phyloP scores from a whole-genome alignment of 768 basidiomycete species.

The Pulveroboletus sp. region DNA sequence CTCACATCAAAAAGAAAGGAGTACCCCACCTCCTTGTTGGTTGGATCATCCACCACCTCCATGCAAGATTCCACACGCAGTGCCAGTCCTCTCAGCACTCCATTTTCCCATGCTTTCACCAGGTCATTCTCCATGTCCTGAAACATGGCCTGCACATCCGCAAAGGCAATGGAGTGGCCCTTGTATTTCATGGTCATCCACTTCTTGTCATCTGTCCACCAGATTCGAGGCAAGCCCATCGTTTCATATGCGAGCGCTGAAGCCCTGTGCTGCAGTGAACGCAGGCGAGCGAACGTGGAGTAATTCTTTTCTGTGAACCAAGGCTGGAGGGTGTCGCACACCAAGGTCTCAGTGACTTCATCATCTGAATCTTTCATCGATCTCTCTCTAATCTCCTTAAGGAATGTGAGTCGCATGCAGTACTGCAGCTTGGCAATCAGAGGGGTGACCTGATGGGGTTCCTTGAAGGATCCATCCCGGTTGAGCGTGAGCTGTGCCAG shows the following conservation, averaged over 20 bases:
- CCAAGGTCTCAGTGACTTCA: background rate
- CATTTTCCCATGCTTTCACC: slow-evolving; percentile 2
- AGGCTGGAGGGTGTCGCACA: too few species aligned
- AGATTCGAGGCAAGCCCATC: background rate
- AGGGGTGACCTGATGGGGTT: background rate
- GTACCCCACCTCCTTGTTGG: background rate
- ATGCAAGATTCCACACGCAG: too few species aligned
- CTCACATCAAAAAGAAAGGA: background rate
- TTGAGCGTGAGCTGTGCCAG: background rate
- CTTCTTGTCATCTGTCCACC: background rate
- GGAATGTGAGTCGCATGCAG: slow-evolving; percentile 7
- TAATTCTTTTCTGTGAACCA: slow-evolving; percentile 1
- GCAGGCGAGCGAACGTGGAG: slow-evolving; percentile 4
- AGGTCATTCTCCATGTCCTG: background rate
- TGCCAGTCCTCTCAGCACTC: too few species aligned
- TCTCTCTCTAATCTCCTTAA: slow-evolving; percentile 5
- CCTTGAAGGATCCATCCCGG: slow-evolving; percentile 17
- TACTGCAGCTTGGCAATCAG: slow-evolving; percentile 10
- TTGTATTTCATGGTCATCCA: slow-evolving; percentile 1
- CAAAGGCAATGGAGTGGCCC: background rate
- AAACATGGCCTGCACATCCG: background rate
- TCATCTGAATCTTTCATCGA: too few species aligned
- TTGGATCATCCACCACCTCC: slow-evolving; percentile 19
- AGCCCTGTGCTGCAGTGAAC: slow-evolving; percentile 8
- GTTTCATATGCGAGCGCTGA: background rate